Base-by-base conservation (phyloP, 352 stramenopile species). In the Globisporangium alternatum region DNA sequence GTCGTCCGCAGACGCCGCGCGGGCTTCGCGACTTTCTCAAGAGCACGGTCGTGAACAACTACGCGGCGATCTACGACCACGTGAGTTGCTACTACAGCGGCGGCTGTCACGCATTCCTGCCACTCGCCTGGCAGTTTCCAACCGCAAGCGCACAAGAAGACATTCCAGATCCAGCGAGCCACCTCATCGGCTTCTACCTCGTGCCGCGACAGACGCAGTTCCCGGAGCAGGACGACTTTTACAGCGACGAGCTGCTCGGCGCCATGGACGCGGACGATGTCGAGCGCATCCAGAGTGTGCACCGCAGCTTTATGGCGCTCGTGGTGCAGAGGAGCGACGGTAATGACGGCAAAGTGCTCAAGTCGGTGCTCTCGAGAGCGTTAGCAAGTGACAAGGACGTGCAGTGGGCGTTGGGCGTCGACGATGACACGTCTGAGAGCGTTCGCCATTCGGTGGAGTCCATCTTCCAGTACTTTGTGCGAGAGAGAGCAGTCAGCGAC, bases 171-270 rank as follows among this genome's bases (percentile, higher is more conserved):
- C 81, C 81, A 19, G 66, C 65, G 5, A 72, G 80, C 17, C 71
- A 86, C 41, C 28, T 87, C 1, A 10, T 90, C 5, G 81, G 75
- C 0, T 87, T 88, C 61, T 88, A 77, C 53, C 76, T 90, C 35
- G 75, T 84, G 21, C 81, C 81, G 0, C 74, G 81, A 49, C 73
- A 88, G 49, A 73, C 74, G 35, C 81, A 90, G 57, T 84, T 90
- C 41, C 75, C 74, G 0, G 81, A 90, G n/a, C 70, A 69, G 21
- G 77, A 90, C 37, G 73, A 77, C 6, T 65, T 70, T 25, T 85
- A 73, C 51, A 48, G 68, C n/a, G 71, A 84, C 19, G 74, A 87
- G 28, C 54, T 90, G 52, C 21, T 88, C 51, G 55, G 63, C 2
- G 74, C 77, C 3, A 72, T 90, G 62, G 62, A 66, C 45, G 52